Evolutionary conservation across 2,329 filamentous ascomycete species (phyloP).

Genomic region (Dactylellina haptotyla): DNA sequence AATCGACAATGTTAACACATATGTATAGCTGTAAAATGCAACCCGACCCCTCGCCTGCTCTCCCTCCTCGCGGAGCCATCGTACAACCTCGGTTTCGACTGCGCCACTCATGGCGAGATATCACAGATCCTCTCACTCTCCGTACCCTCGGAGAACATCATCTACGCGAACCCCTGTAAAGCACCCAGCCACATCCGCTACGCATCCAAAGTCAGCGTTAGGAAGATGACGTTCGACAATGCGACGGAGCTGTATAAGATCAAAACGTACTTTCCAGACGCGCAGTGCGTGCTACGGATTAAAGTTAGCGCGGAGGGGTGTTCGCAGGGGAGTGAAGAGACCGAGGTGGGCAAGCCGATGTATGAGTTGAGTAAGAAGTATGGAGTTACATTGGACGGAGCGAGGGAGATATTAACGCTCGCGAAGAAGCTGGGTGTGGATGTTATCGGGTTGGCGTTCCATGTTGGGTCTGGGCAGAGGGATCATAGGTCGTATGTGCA

Average conservation of each 20-base stretch:
- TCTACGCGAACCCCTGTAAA: constrained; percentile 52
- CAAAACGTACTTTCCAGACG: constrained; percentile 18
- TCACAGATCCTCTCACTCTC: constrained; percentile 31
- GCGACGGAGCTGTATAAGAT: constrained; percentile 38
- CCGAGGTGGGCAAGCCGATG: background rate
- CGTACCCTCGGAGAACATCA: constrained; percentile 24
- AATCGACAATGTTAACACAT: background rate
- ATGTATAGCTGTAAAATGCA: constrained; percentile 45
- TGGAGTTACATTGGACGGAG: constrained; percentile 22
- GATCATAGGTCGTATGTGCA: constrained; percentile 6
- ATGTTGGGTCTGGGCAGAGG: constrained; percentile 37
- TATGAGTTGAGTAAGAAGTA: constrained; percentile 50
- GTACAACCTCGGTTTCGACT: constrained; percentile 39
- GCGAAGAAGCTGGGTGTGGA: constrained; percentile 21
- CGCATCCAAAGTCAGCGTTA: constrained; percentile 19
- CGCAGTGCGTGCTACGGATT: constrained; percentile 33
- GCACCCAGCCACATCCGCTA: constrained; percentile 48
- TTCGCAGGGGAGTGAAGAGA: background rate
- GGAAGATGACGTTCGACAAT: constrained; percentile 50
- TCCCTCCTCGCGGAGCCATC: constrained; percentile 10
- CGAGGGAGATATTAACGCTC: constrained; percentile 5
- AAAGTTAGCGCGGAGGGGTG: constrained; percentile 12
- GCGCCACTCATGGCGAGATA: constrained; percentile 40
- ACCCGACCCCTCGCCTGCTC: constrained; percentile 24
- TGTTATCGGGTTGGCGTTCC: constrained; percentile 38